A percentile compares a stretch with the other conserved stretches of the same genome.
phyloP scores from a whole-genome alignment of 2,329 filamentous ascomycete species.

The Colletotrichum aenigma region DNA sequence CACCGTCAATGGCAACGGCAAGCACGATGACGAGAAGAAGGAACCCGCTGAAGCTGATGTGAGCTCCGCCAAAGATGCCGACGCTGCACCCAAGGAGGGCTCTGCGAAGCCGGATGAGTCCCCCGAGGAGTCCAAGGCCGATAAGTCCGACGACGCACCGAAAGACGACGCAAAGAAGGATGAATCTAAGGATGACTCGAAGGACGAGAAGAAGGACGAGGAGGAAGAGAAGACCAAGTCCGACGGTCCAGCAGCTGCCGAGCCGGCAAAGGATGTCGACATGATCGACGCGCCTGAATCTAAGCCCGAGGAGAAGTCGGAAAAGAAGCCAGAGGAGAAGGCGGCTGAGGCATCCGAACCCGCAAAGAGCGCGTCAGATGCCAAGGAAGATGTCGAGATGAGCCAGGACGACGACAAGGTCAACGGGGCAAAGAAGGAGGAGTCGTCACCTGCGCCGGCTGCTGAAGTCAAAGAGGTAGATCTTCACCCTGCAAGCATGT shows the following conservation, averaged over 20 bases:
- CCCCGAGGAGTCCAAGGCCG: not conserved
- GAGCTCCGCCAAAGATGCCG: not conserved
- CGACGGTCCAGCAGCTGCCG: not conserved
- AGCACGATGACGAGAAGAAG: slow-evolving; percentile 21
- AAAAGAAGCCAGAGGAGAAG: not conserved
- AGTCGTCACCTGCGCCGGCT: not conserved
- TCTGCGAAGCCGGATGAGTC: not conserved
- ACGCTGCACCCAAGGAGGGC: not conserved
- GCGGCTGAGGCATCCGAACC: slow-evolving; percentile 12
- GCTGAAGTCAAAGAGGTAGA: slow-evolving; percentile 34
- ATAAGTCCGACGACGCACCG: not conserved
- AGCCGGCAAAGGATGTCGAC: slow-evolving; percentile 25
- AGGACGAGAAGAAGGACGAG: slow-evolving; percentile 7
- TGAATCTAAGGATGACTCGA: not conserved
- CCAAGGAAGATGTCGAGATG: slow-evolving; percentile 21
- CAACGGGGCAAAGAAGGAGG: not conserved
- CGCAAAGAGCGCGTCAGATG: slow-evolving; percentile 2
- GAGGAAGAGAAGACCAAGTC: not conserved
- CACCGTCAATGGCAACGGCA: slow-evolving; percentile 27
- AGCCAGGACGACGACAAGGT: slow-evolving; percentile 1
- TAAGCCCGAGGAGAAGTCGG: not conserved
- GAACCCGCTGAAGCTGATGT: slow-evolving; percentile 1
- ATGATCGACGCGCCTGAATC: slow-evolving; percentile 27
- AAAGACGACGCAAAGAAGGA: not conserved
- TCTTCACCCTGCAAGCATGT: slow-evolving; percentile 39